Percentiles rank a stretch among this genome's conserved stretches.
Evolutionary conservation across 495 filamentous ascomycete species (phyloP).

Genomic region (Hyphodiscus hymeniophilus): DNA sequence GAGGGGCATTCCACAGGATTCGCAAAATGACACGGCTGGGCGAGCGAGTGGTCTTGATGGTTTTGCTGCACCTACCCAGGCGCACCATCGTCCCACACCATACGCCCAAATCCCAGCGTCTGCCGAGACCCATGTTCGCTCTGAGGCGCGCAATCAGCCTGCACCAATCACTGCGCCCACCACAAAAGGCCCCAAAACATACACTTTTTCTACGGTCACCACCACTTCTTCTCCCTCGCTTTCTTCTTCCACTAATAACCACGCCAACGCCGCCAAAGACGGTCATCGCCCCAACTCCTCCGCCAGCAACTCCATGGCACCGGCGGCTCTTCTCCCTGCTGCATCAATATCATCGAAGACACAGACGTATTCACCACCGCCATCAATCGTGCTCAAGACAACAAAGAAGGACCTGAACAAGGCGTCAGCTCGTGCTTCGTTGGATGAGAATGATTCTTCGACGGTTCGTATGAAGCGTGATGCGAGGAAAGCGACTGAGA

Average conservation of each 20-base stretch:
- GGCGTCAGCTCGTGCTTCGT: not conserved
- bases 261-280: not conserved
- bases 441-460: slow-evolving; percentile 3
- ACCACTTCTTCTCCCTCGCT: slow-evolving; percentile 7
- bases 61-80: not conserved
- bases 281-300: not conserved
- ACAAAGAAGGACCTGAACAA: slow-evolving; percentile 1
- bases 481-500: slow-evolving; percentile 11
- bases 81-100: not conserved
- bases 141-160: slow-evolving; percentile 2
- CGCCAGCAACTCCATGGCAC: slow-evolving; percentile 12
- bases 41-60: slow-evolving; percentile 1
- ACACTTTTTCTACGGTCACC: slow-evolving; percentile 15
- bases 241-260: slow-evolving; percentile 9
- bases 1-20: not conserved
- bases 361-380: not conserved
- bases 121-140: slow-evolving; percentile 1
- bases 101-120: not conserved
- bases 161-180: slow-evolving; percentile 12
- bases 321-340: slow-evolving; percentile 5
- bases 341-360: slow-evolving; percentile 4
- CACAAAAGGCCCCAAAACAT: slow-evolving; percentile 14
- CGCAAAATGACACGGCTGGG: slow-evolving; percentile 11
- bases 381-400: not conserved
- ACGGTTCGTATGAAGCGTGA: slow-evolving; percentile 7